These are phyloP conservation scores for Bipolaris bicolor DNA, from an alignment of 2,329 filamentous ascomycete genomes.

Conservation along the genomic window DNA sequence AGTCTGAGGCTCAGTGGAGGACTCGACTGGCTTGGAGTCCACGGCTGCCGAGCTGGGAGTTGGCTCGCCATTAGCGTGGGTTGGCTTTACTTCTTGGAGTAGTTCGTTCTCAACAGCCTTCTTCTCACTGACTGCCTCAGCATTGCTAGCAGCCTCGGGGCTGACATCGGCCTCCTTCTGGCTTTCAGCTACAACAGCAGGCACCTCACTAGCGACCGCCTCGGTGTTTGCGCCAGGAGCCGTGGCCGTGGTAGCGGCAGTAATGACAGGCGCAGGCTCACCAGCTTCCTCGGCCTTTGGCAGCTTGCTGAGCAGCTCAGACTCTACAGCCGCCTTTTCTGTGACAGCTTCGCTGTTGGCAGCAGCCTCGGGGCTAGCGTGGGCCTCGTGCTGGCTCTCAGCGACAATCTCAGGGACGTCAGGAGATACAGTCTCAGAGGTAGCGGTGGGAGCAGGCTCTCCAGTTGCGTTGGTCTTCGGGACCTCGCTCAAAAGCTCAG, in stretches of 20 bases:
- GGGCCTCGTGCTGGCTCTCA: slow-evolving; percentile 72
- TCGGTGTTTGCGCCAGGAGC: slow-evolving; percentile 12
- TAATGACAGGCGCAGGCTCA: slow-evolving; percentile 38
- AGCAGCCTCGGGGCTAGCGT: slow-evolving; percentile 69
- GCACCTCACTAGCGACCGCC: slow-evolving; percentile 49
- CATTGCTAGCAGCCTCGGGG: slow-evolving; percentile 70
- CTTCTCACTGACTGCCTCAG: slow-evolving; percentile 73
- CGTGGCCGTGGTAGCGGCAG: slow-evolving; percentile 20
- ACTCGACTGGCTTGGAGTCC: slow-evolving; percentile 39
- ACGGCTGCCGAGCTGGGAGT: slow-evolving; percentile 31
- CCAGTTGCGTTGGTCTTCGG: slow-evolving; percentile 50
- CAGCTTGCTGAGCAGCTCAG: slow-evolving; percentile 64
- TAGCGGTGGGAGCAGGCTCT: slow-evolving; percentile 38
- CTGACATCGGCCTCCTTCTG: slow-evolving; percentile 67
- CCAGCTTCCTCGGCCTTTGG: slow-evolving; percentile 14
- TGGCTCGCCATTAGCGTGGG: slow-evolving; percentile 40
- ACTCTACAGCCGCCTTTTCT: slow-evolving; percentile 74
- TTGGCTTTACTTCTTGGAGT: slow-evolving; percentile 46
- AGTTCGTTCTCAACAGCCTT: slow-evolving; percentile 74
- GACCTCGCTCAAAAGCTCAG: slow-evolving; percentile 72
- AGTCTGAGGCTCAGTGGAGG: slow-evolving; percentile 46
- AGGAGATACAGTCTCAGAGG: slow-evolving; percentile 37
- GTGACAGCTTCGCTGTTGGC: slow-evolving; percentile 67
- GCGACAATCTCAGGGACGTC: slow-evolving; percentile 66
- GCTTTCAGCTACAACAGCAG: slow-evolving; percentile 72